Base-by-base conservation (phyloP, 441 rosid species). In the Aquilaria agallochum region DNA sequence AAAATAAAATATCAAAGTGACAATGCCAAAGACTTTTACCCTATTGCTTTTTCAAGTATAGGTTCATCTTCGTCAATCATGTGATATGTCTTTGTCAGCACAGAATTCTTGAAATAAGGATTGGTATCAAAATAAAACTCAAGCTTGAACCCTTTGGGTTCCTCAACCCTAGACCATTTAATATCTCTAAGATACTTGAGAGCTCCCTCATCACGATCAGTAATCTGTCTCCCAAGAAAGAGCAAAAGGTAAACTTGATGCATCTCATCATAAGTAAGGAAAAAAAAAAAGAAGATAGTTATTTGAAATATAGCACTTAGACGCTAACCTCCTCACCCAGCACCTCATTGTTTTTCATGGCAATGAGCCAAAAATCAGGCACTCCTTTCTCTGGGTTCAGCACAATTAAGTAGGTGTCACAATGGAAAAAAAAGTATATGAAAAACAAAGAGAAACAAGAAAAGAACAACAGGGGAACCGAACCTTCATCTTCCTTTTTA, bases 1-100 rank as follows among this genome's bases (percentile, higher is more conserved):
- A 7, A 47, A 0, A 49, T 3, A 48, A 11, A 45, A 44, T 32
- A 54, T 14, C 27, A 20, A 20, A 20, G 27, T 20, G 27, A 13
- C 33, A 48, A 34, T 48, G 14, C 14, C 2, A 20, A 55, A 8
- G 5, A 3, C 31, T 27, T 11, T 77, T 85, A 88, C 97, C 97
- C 96, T 6, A 82, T 84, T 34, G 96, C 96, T 77, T 84, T 95
- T 80, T 91, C 96, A 1, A 95, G 87, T 66, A 86, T 87, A 31
- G 94, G 96, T 49, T 95, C 99, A 52, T 89, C 87, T 70, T 95
- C 97, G 75, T 95, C 96, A 65, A 84, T 85, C 96, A 91, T 89
- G 74, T 95, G 97, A 65, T 95, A 91, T 7, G 92, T 82, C 80
- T 91, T 91, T 0, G 84, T 82, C 87, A 91, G 75, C 56, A 91